A percentile compares a stretch with the other conserved stretches of the same genome.
Conservation (phyloP, 2,329 filamentous ascomycete genomes). For the Leptographium galeiforme region DNA sequence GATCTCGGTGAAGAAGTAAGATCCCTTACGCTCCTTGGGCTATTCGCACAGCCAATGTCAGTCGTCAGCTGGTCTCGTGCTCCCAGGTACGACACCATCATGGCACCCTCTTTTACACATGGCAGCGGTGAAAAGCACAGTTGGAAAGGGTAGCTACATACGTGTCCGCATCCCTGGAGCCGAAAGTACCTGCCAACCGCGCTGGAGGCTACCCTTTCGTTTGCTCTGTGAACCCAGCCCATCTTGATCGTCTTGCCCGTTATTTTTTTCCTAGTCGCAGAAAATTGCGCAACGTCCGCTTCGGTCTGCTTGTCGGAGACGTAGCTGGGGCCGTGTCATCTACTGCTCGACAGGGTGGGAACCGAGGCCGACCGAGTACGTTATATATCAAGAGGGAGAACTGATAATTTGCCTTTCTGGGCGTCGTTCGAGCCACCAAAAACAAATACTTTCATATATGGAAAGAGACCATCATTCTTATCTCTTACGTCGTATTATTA, state of each 20-base stretch:
- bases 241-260: slow-evolving; percentile 16
- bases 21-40: slow-evolving; percentile 50
- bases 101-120: too few relatives aligned
- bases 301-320: background rate
- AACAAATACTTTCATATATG: background rate
- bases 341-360: background rate
- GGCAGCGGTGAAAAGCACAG: background rate
- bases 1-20: slow-evolving; percentile 63
- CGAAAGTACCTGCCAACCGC: slow-evolving; percentile 61
- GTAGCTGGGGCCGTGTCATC: background rate
- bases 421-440: background rate
- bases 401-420: background rate
- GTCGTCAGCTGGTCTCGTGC: background rate
- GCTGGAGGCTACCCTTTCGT: slow-evolving; percentile 46
- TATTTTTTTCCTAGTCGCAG: background rate
- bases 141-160: slow-evolving; percentile 34
- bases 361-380: background rate
- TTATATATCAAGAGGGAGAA: background rate
- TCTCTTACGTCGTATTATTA: too few relatives aligned
- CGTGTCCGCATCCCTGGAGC: slow-evolving; percentile 68
- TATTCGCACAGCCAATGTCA: background rate
- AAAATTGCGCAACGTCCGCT: background rate
- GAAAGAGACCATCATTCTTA: background rate
- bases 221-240: slow-evolving; percentile 36
- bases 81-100: background rate